phyloP scores from a whole-genome alignment of 805 yeast species.

The Zygotorulaspora sp. region DNA sequence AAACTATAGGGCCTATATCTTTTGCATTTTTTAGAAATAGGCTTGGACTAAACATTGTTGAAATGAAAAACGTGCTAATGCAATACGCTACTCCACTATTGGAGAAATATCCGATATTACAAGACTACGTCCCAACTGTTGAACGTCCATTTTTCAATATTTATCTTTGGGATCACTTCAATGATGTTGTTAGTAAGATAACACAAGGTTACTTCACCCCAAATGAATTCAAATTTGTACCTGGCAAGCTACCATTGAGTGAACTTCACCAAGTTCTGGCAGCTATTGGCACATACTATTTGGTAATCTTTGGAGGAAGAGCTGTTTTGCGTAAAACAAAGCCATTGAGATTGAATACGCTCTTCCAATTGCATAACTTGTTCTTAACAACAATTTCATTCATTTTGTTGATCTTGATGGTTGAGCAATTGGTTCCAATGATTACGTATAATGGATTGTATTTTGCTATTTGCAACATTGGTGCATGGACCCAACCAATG shows the following conservation, averaged over 20 bases:
- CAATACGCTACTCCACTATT: slow-evolving; percentile 21
- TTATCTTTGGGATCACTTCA: slow-evolving; percentile 32
- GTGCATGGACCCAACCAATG: slow-evolving; percentile 79
- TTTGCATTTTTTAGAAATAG: too few species aligned
- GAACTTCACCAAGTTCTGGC: slow-evolving; percentile 54
- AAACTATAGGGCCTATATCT: too few species aligned
- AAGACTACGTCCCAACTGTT: slow-evolving; percentile 26
- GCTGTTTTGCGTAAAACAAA: slow-evolving; percentile 50
- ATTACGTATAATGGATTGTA: slow-evolving; percentile 69
- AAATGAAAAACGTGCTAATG: slow-evolving; percentile 9
- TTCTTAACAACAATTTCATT: slow-evolving; percentile 66
- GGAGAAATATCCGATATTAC: slow-evolving; percentile 20
- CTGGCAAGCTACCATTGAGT: slow-evolving; percentile 63
- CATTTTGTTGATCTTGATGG: slow-evolving; percentile 57
- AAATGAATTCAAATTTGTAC: slow-evolving; percentile 57
- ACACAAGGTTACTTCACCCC: slow-evolving; percentile 31
- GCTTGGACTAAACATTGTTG: too few species aligned
- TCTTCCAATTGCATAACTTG: slow-evolving; percentile 85
- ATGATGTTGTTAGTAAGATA: slow-evolving; percentile 17
- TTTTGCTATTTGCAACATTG: slow-evolving; percentile 72
- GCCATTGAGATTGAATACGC: slow-evolving; percentile 66
- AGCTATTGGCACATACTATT: slow-evolving; percentile 66
- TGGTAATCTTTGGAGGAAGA: slow-evolving; percentile 83
- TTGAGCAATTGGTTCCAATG: slow-evolving; percentile 85
- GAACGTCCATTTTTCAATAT: slow-evolving; percentile 36